Evolutionary conservation across 2,329 filamentous ascomycete genomes (phyloP).

Genomic region (Acarospora socialis): DNA sequence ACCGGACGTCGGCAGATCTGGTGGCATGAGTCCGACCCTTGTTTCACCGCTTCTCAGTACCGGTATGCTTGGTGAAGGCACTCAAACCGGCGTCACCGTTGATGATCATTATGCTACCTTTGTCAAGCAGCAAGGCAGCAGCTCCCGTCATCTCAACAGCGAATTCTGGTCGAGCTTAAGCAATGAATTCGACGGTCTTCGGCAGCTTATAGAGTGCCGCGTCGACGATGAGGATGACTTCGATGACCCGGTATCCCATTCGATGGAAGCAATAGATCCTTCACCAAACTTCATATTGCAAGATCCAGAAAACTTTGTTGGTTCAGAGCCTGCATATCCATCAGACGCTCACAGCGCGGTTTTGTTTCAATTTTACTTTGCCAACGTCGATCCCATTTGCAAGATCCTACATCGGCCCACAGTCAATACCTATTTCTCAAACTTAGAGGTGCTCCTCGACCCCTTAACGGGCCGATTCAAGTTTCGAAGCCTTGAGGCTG

Average conservation of each 20-base stretch:
- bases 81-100: too few species aligned
- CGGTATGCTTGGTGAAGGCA: too few species aligned
- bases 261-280: conserved; percentile 10
- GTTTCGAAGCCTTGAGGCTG: conserved; percentile 7
- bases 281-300: conserved; percentile 9
- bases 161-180: conserved; percentile 10
- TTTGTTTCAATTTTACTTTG: conserved; percentile 7
- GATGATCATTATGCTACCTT: background rate
- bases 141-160: conserved; percentile 7
- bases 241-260: background rate
- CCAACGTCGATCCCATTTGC: conserved; percentile 11
- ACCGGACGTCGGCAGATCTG: background rate
- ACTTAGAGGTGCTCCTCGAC: conserved; percentile 1
- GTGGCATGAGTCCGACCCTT: too few species aligned
- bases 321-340: conserved; percentile 6
- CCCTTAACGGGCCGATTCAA: conserved; percentile 8
- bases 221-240: background rate
- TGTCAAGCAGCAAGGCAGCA: background rate
- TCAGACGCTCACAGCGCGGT: conserved; percentile 2
- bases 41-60: too few species aligned
- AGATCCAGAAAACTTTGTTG: conserved; percentile 8
- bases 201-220: background rate
- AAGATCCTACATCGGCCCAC: conserved; percentile 13
- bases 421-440: conserved; percentile 4
- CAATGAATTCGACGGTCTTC: conserved; percentile 2